Conservation (phyloP, 129 eudicot genomes). For the Centella asiatica region DNA sequence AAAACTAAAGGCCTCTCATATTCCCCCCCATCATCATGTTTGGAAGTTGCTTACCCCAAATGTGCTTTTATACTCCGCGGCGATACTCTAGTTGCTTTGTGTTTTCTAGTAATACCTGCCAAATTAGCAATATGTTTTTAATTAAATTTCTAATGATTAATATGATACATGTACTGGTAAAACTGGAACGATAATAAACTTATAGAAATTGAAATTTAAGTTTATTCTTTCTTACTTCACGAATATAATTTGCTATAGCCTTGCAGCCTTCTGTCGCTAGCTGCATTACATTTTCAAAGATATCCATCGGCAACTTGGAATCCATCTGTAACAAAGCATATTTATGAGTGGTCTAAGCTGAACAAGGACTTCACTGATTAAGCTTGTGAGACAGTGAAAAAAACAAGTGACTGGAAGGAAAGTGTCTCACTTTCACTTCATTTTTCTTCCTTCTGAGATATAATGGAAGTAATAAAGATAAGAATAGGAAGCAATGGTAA, state of each 20-base stretch:
- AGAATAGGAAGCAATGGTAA: not conserved
- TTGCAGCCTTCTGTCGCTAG: constrained; percentile 93
- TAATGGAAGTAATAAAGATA: not conserved
- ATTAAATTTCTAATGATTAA: not conserved
- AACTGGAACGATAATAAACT: not conserved
- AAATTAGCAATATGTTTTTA: constrained; percentile 6
- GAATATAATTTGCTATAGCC: constrained; percentile 79
- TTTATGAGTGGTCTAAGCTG: not conserved
- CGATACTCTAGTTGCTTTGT: constrained; percentile 70
- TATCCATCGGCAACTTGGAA: constrained; percentile 77
- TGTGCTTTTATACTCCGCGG: constrained; percentile 52
- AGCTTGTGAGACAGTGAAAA: not conserved
- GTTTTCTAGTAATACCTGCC: constrained; percentile 73
- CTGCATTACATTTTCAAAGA: constrained; percentile 78
- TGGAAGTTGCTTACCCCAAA: constrained; percentile 1
- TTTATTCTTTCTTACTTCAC: constrained; percentile 53
- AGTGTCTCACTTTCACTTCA: no score
- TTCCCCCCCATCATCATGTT: no score
- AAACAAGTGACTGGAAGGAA: not conserved
- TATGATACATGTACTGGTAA: not conserved
- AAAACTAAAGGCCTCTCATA: no score
- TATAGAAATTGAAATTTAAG: not conserved
- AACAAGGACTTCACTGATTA: not conserved
- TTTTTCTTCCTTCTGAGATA: not conserved
- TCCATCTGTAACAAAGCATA: constrained; percentile 52